These are phyloP conservation scores for Aspergillus aculeatinus DNA, from an alignment of 2,329 filamentous ascomycete species.

Conservation along the genomic window DNA sequence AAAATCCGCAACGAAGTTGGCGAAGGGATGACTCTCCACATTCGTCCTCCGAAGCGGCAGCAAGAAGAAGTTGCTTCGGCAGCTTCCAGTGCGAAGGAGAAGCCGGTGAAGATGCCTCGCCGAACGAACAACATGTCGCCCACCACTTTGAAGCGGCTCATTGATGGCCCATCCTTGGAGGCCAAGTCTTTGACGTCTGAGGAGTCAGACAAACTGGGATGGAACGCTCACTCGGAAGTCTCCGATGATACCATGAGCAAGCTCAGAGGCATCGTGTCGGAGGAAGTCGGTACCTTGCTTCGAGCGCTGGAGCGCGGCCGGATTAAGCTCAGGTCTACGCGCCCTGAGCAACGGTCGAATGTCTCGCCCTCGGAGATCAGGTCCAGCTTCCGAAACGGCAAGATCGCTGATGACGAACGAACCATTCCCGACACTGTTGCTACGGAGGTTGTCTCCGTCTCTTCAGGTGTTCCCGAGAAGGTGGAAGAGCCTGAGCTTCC, in stretches of 20 bases:
- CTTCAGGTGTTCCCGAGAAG: conserved; percentile 15
- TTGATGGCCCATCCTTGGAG: conserved; percentile 37
- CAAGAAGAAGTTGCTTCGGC: conserved; percentile 36
- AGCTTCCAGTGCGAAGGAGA: conserved; percentile 33
- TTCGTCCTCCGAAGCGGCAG: conserved; percentile 37
- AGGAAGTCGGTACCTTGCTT: conserved; percentile 36
- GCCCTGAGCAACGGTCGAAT: conserved; percentile 29
- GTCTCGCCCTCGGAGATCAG: conserved; percentile 37
- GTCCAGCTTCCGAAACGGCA: conserved; percentile 22
- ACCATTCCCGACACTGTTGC: conserved; percentile 27
- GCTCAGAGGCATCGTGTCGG: conserved; percentile 37
- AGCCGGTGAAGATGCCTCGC: conserved; percentile 37
- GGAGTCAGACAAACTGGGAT: conserved; percentile 34
- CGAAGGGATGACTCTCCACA: conserved; percentile 30
- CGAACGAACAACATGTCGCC: conserved; percentile 33
- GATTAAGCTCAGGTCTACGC: conserved; percentile 35
- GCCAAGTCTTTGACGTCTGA: conserved; percentile 33
- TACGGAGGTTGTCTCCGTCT: conserved; percentile 26
- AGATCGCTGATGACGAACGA: conserved; percentile 21
- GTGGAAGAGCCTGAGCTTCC: conserved; percentile 21
- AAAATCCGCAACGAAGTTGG: conserved; percentile 44
- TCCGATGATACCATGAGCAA: conserved; percentile 42
- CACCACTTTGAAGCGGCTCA: conserved; percentile 29
- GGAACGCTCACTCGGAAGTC: conserved; percentile 37
- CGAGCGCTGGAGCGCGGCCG: conserved; percentile 38